Percentiles rank a stretch among this genome's conserved stretches.
Conservation (phyloP, 2,329 filamentous ascomycete genomes). For the Pseudocercospora macadamiae region DNA sequence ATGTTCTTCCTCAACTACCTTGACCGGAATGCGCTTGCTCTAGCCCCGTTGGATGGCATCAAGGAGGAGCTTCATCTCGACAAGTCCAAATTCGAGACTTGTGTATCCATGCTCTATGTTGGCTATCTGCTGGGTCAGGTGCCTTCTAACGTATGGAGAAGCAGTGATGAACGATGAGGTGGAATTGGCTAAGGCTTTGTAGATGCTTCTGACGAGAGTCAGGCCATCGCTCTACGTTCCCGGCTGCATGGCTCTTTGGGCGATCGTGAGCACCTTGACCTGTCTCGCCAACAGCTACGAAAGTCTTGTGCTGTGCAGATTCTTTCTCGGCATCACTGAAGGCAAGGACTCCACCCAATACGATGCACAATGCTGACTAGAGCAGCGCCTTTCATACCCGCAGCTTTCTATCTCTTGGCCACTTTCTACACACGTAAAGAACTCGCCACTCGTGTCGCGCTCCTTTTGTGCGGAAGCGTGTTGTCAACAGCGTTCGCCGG, state of each 20-base stretch:
- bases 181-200: neutral
- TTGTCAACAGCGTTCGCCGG: neutral
- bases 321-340: neutral
- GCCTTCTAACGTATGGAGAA: neutral
- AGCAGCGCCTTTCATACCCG: constrained; percentile 1
- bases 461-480: constrained; percentile 13
- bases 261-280: neutral
- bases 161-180: too few relatives aligned
- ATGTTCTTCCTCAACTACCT: constrained; percentile 4
- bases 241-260: neutral
- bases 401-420: constrained; percentile 43
- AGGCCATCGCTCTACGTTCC: neutral
- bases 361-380: neutral
- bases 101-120: neutral
- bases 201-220: neutral
- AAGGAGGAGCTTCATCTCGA: neutral
- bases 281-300: neutral
- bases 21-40: constrained; percentile 3
- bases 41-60: neutral
- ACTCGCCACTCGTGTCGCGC: constrained; percentile 28
- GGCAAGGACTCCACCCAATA: too few relatives aligned
- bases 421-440: constrained; percentile 52
- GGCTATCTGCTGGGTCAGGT: neutral
- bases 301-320: neutral
- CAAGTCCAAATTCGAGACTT: neutral